phyloP scores from a whole-genome alignment of 306 rosid species.

The Cicer chorassanicum region DNA sequence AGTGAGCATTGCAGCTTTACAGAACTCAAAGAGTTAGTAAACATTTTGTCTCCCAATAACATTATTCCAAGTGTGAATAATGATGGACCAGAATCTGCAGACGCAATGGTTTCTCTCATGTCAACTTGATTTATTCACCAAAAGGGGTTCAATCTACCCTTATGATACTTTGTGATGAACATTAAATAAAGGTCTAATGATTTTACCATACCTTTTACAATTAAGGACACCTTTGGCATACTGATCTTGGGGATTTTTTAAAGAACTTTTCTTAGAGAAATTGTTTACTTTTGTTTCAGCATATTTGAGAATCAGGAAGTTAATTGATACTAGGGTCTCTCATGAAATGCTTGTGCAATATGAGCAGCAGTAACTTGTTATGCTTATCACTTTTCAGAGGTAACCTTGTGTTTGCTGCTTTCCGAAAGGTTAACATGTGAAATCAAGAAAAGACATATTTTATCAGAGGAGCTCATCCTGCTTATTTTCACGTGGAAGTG shows the following conservation, averaged over 20 bases:
- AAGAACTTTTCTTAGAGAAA: neutral
- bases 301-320: conserved; percentile 9
- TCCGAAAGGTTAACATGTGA: neutral
- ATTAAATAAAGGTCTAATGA: conserved; percentile 25
- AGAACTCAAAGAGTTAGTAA: conserved; percentile 80
- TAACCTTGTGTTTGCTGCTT: conserved; percentile 8
- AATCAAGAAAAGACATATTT: neutral
- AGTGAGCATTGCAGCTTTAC: conserved; percentile 94
- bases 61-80: conserved; percentile 92
- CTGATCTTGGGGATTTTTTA: neutral
- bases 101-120: conserved; percentile 76
- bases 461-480: neutral
- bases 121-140: conserved; percentile 52
- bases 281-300: neutral
- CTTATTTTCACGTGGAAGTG: neutral
- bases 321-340: neutral
- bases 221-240: neutral
- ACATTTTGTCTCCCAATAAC: conserved; percentile 71
- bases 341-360: neutral
- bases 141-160: conserved; percentile 13
- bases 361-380: neutral
- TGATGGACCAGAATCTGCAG: conserved; percentile 77
- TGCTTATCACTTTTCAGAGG: neutral
- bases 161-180: conserved; percentile 13
- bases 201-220: conserved; percentile 22